Base-by-base conservation (phyloP, 2,329 filamentous ascomycete species). In the Dactylellina drechsleri region DNA sequence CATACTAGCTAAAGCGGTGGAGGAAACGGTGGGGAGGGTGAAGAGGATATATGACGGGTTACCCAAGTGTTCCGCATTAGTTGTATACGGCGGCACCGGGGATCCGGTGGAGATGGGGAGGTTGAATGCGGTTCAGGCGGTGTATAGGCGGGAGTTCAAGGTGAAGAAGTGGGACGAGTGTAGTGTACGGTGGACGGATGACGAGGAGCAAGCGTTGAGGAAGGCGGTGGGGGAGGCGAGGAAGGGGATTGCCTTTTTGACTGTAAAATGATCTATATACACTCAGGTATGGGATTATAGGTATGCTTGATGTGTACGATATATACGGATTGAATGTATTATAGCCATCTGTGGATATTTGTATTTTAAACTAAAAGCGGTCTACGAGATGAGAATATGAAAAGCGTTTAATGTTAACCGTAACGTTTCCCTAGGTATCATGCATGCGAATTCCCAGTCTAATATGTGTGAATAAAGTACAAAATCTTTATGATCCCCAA, bases 91-190 rank as follows among this genome's bases (percentile, higher is more conserved):
- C 77, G 89, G 89, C 76, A 89, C 87, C 4, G 89, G 89, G 45
- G 88, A 91, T 78, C 88, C 89, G n/a, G 85, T 88, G 40, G 86
- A 88, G 79, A 89, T 90, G 88, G 85, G 85, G 72, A 83, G 84
- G 47, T 82, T 90, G 77, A 87, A 89, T 82, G 84, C 84, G 20
- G 83, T 89, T 83, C 86, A 90, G 59, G 80, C 84, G 5, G 85
- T 86, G 80, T 89, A 86, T 83, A 87, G 86, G 80, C 85, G 84
- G 78, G 89, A 91, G 81, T 90, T 89, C 80, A 88, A 88, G 80
- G 86, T 87, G 12, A 86, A 84, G 77, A 89, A 89, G 78, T 91
- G 89, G 89, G 88, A 91, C 80, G 82, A 89, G 76, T 82, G 91
- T 41, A 87, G 84, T 78, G 87, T 91, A 68, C 85, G 87, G 81